Conservation (phyloP, 148 eudicot genomes). For the Tetragonia tetragonoides region DNA sequence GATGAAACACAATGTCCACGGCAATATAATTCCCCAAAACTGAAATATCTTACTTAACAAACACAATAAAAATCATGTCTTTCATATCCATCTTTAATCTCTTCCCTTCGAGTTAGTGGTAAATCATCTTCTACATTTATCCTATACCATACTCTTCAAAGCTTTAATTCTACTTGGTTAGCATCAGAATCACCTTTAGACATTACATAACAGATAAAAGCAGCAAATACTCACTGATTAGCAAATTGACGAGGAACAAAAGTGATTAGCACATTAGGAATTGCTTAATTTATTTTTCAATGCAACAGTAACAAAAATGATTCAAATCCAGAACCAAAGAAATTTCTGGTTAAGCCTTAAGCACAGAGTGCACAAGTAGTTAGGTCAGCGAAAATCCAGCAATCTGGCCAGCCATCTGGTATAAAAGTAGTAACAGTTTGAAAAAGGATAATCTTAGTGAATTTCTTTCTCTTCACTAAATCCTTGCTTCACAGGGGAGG, state of each 20-base stretch:
- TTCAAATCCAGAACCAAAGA: background rate
- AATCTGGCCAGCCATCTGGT: too few species aligned
- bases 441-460: too few species aligned
- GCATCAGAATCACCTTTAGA: background rate
- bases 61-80: background rate
- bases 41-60: background rate
- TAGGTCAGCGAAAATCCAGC: background rate
- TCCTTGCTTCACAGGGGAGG: too few species aligned
- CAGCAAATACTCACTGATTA: background rate
- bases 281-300: background rate
- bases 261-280: background rate
- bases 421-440: too few species aligned
- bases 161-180: background rate
- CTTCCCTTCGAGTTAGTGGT: background rate
- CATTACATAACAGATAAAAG: background rate
- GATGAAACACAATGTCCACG: background rate
- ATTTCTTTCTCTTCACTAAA: too few species aligned
- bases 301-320: background rate
- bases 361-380: background rate
- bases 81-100: background rate
- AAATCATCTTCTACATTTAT: background rate
- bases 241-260: background rate
- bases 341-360: background rate
- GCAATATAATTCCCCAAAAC: background rate
- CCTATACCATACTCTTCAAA: too few species aligned